phyloP scores from a whole-genome alignment of 108 stramenopile genomes.

The Hondaea fermentalgiana region DNA sequence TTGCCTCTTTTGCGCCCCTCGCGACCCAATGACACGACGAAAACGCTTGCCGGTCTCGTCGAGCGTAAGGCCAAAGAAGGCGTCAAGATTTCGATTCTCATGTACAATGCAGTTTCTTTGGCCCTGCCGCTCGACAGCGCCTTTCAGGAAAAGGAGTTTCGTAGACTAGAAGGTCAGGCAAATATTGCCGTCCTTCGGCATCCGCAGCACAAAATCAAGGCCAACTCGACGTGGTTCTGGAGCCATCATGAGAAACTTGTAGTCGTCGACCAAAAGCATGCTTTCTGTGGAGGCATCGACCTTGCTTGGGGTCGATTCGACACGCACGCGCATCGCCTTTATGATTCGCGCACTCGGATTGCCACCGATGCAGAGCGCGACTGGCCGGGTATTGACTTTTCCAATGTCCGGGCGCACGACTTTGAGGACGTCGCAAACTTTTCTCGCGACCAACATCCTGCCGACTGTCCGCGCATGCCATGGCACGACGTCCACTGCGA shows the following conservation, averaged over 20 bases:
- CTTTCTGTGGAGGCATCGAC: constrained; percentile 64
- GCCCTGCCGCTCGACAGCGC: neutral
- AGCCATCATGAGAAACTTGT: constrained; percentile 36
- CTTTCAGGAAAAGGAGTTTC: constrained; percentile 1
- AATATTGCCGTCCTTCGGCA: constrained; percentile 9
- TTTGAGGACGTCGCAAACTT: neutral
- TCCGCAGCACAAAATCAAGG: neutral
- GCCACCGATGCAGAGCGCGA: neutral
- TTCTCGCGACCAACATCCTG: neutral
- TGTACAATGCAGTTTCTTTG: neutral
- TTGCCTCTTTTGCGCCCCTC: constrained; percentile 1
- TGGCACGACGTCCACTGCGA: constrained; percentile 16
- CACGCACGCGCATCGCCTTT: constrained; percentile 1
- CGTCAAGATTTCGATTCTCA: neutral
- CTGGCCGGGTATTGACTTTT: constrained; percentile 13
- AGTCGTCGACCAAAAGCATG: constrained; percentile 30
- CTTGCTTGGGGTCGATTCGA: constrained; percentile 55
- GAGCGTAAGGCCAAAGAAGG: neutral
- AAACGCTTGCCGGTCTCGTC: neutral
- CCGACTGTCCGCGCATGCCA: constrained; percentile 8
- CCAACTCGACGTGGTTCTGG: constrained; percentile 15
- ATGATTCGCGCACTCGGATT: neutral
- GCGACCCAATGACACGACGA: neutral
- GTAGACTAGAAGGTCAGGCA: neutral
- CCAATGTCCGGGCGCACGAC: neutral